Percentiles rank a stretch among this genome's conserved stretches.
Evolutionary conservation across 2,329 filamentous ascomycete genomes (phyloP).

Genomic region (Capronia coronata): DNA sequence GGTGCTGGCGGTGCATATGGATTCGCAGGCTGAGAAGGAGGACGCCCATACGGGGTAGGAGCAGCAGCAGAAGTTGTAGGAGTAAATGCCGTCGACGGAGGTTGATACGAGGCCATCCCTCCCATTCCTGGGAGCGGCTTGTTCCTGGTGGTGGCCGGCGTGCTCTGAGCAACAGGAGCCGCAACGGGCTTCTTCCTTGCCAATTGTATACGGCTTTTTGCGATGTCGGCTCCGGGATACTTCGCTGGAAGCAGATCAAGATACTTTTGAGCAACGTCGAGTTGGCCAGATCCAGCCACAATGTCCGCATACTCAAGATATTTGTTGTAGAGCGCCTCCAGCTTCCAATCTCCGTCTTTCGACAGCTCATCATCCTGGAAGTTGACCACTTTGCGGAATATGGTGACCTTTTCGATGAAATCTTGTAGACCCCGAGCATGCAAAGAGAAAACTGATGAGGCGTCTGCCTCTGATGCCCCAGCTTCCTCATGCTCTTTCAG

Average conservation of each 20-base stretch:
- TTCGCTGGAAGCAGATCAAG: constrained; percentile 75
- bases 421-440: constrained; percentile 82
- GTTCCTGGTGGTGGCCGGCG: constrained; percentile 36
- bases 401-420: constrained; percentile 96
- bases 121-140: constrained; percentile 40
- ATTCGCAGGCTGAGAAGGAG: constrained; percentile 20
- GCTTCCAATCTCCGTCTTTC: constrained; percentile 76
- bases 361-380: constrained; percentile 72
- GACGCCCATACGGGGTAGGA: constrained; percentile 3
- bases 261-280: constrained; percentile 83
- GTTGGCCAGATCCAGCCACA: constrained; percentile 78
- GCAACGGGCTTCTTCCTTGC: constrained; percentile 60
- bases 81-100: constrained; percentile 32
- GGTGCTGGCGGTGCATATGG: constrained; percentile 35
- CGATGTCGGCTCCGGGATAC: constrained; percentile 81
- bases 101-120: constrained; percentile 36
- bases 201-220: constrained; percentile 74
- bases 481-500: constrained; percentile 76
- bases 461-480: constrained; percentile 60
- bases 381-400: constrained; percentile 90
- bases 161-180: constrained; percentile 39
- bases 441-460: constrained; percentile 81
- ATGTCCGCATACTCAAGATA: constrained; percentile 97
- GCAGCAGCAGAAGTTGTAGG: constrained; percentile 19
- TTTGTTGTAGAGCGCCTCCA: constrained; percentile 81